Evolutionary conservation across 208 protist genomes (phyloP), one percentile per base, ranked within the genome.

Genomic region (Crithidia fasciculata): DNA sequence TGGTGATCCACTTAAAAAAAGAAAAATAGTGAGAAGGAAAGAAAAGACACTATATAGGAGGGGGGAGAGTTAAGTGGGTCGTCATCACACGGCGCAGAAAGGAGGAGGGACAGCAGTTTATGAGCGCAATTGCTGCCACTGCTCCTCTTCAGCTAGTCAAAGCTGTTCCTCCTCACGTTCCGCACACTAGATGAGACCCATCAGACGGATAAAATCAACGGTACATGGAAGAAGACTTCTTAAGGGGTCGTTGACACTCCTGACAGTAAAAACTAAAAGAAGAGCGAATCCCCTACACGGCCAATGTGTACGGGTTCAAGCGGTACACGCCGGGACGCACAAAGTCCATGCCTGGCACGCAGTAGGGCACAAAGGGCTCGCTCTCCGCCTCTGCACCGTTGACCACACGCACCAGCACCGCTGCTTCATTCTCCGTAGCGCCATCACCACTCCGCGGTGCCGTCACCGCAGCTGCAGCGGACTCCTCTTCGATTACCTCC

Each of bases 281-380:
- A 10, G 6, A 18, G 6, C 18, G 15, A 5, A 9, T 10, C 15
- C 50, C 53, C 19, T 72, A 72, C 36, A 60, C 36, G 10, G 77
- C 13, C 47, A 18, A 52, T 13, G 53, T 73, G 71, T 86, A 86
- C 39, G 82, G 82, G 52, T 86, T 81, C 58, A 75, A 47, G 57
- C 78, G 77, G 67, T 76, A 83, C 60, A 69, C 69, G 44, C 58
- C 56, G 8, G 47, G 70, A 10, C 52, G 69, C 50, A 74, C 58
- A 74, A 74, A 74, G 59, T 74, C 69, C 16, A 67, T 52, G 18
- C 69, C 69, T 18, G 69, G 69, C n/a, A 60, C 19, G 19, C 59
- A 13, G 59, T 59, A 67, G 47, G 69, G 69, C 19, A 41, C 45
- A 40, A 67, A 67, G 3, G 6, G 16, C 13, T 16, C 37, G 28